Conservation (phyloP, 768 basidiomycete genomes). For the Termitomyces sp. region DNA sequence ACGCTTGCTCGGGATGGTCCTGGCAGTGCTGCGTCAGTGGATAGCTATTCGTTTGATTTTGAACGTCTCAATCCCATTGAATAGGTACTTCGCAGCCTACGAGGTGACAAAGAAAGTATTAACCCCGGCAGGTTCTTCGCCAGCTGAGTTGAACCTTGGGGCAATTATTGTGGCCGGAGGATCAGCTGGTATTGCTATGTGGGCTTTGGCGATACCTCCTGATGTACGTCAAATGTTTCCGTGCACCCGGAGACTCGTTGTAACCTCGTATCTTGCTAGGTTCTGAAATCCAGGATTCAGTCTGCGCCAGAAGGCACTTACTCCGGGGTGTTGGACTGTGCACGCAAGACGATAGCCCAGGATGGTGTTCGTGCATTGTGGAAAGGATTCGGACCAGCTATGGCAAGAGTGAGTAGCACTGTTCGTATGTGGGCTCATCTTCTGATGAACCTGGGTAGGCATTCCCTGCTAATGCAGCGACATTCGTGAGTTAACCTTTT, state of each 20-base stretch:
- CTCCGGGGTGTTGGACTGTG: conserved; percentile 89
- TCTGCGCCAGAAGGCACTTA: conserved; percentile 98
- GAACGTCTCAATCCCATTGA: conserved; percentile 4
- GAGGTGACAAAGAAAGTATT: conserved; percentile 88
- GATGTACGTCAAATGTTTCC: conserved; percentile 51
- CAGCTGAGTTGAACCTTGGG: conserved; percentile 77
- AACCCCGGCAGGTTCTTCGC: conserved; percentile 76
- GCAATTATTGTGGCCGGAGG: conserved; percentile 92
- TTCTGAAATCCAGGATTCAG: conserved; percentile 93
- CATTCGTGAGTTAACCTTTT: conserved; percentile 61
- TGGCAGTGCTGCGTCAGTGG: conserved; percentile 87
- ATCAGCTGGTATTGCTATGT: conserved; percentile 96
- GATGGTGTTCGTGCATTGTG: conserved; percentile 88
- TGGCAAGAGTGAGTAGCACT: conserved; percentile 67
- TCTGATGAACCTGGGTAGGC: conserved; percentile 46
- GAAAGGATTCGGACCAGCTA: conserved; percentile 98
- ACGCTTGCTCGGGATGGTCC: conserved; percentile 95
- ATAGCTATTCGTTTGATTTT: background rate
- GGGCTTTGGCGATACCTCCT: conserved; percentile 95
- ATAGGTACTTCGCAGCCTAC: conserved; percentile 95
- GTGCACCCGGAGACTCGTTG: background rate
- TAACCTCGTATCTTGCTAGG: conserved; percentile 40
- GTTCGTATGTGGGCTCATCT: background rate
- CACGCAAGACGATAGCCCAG: conserved; percentile 83
- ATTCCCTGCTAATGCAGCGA: conserved; percentile 96